Conservation (phyloP, 768 basidiomycete genomes). For the Tephrocybe sp. region DNA sequence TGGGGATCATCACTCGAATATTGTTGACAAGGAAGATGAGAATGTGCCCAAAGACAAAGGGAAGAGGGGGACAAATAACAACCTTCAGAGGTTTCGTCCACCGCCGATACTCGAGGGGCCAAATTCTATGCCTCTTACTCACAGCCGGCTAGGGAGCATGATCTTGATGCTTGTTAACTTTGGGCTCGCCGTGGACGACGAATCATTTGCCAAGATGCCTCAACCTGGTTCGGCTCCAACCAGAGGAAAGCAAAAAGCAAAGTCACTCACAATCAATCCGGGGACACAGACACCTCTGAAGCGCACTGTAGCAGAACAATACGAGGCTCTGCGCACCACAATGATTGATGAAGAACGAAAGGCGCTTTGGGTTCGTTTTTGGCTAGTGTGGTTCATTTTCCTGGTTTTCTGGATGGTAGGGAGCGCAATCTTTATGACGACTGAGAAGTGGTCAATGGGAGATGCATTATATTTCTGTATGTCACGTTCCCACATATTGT, state of each 20-base stretch:
- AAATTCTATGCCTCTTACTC: conserved; percentile 39
- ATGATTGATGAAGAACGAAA: conserved; percentile 46
- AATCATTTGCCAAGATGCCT: conserved; percentile 12
- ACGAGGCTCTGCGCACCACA: conserved; percentile 26
- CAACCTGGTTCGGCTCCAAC: conserved; percentile 5
- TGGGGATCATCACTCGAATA: not conserved
- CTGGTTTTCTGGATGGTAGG: conserved; percentile 82
- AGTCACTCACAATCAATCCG: not conserved
- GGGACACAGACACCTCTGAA: not conserved
- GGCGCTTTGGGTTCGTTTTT: conserved; percentile 56
- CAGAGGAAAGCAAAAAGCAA: not conserved
- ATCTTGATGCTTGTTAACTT: conserved; percentile 51
- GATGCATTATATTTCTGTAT: conserved; percentile 70
- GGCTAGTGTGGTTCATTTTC: conserved; percentile 58
- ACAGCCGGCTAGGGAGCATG: conserved; percentile 59
- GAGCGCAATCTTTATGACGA: conserved; percentile 62
- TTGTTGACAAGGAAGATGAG: not conserved
- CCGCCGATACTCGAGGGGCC: conserved; percentile 11
- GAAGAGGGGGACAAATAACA: not conserved
- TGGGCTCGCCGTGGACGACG: conserved; percentile 36
- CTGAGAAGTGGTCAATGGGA: conserved; percentile 69
- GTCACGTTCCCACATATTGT: no score
- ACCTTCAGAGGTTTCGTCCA: not conserved
- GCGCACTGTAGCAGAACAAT: conserved; percentile 23
- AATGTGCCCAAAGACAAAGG: not conserved